phyloP scores from a whole-genome alignment of 1,139 yeast species.

The Geotrichum australiense region DNA sequence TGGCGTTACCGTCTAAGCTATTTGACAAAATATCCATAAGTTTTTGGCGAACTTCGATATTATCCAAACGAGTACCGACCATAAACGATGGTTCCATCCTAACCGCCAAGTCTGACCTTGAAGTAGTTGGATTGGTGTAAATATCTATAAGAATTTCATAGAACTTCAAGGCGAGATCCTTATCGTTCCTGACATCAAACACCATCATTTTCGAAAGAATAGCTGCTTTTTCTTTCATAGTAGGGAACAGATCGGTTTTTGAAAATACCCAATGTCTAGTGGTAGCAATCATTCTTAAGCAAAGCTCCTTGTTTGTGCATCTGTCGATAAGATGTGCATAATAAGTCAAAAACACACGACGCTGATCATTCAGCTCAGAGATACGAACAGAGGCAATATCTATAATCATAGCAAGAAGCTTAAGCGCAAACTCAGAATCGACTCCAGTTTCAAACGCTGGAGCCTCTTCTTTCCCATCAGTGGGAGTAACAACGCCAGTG shows the following conservation, averaged over 20 bases:
- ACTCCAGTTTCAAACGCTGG: constrained; percentile 11
- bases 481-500: constrained; percentile 32
- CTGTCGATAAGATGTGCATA: constrained; percentile 88
- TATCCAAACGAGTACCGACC: constrained; percentile 83
- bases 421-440: constrained; percentile 74
- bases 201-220: constrained; percentile 90
- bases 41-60: constrained; percentile 65
- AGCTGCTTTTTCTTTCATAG: constrained; percentile 94
- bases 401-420: constrained; percentile 65
- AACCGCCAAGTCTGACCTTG: constrained; percentile 84
- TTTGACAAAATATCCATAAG: constrained; percentile 75
- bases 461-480: constrained; percentile 26
- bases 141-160: constrained; percentile 83
- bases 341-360: constrained; percentile 77
- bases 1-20: constrained; percentile 72
- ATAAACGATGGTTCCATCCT: constrained; percentile 96
- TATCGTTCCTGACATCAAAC: constrained; percentile 81
- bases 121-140: constrained; percentile 72
- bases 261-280: constrained; percentile 89
- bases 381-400: constrained; percentile 76
- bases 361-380: constrained; percentile 81
- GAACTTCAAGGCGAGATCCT: constrained; percentile 69
- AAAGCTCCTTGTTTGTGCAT: constrained; percentile 67
- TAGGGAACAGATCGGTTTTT: constrained; percentile 78
- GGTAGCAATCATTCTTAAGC: constrained; percentile 68